Evolutionary conservation across 768 basidiomycete genomes (phyloP).

Genomic region (Leccinum obscurum): DNA sequence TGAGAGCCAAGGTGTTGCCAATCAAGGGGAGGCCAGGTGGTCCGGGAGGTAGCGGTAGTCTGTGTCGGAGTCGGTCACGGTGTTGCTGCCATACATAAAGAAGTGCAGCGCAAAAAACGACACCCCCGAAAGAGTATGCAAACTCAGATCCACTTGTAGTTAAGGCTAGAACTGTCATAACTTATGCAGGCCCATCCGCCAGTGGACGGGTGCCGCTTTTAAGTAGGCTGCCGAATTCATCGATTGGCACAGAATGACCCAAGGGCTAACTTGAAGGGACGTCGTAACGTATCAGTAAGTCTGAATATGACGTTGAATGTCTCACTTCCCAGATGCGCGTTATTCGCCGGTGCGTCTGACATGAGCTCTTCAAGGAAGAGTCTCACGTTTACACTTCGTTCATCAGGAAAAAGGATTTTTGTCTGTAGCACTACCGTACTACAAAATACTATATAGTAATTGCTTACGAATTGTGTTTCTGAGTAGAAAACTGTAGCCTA

Average conservation of each 20-base stretch:
- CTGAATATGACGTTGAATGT: background rate
- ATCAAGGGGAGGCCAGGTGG: too few species aligned
- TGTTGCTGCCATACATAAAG: constrained; percentile 18
- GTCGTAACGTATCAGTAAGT: background rate
- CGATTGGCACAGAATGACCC: background rate
- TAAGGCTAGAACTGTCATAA: background rate
- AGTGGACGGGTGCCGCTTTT: background rate
- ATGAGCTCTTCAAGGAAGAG: too few species aligned
- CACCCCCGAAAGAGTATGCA: constrained; percentile 5
- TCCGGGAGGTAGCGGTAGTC: too few species aligned
- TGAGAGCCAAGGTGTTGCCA: too few species aligned
- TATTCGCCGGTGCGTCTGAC: background rate
- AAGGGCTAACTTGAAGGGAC: background rate
- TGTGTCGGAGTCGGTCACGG: constrained; percentile 5
- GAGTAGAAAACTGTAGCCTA: too few species aligned
- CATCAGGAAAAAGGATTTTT: too few species aligned
- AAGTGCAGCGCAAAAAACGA: constrained; percentile 5
- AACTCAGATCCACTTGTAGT: background rate
- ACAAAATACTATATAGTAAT: too few species aligned
- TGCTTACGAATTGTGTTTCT: too few species aligned
- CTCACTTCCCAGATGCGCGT: background rate
- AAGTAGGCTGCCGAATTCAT: background rate
- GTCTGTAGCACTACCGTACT: too few species aligned
- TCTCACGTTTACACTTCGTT: too few species aligned
- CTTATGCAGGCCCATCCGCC: background rate